Percentiles rank a stretch among this genome's conserved stretches.
phyloP scores from a whole-genome alignment of 257 asterid species.

The Ophiorrhiza pumila region DNA sequence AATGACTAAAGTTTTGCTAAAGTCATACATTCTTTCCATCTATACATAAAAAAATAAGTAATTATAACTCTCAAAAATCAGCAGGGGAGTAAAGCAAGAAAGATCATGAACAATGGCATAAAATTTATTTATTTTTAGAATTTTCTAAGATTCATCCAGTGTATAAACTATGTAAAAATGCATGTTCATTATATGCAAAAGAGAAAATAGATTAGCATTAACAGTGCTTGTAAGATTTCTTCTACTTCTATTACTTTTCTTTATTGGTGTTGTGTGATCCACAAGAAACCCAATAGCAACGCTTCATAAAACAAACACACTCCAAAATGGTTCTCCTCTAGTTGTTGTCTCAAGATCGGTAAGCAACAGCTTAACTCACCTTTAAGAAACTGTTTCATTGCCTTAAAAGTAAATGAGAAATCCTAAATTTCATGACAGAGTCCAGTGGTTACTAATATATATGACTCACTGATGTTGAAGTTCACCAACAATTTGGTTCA shows the following conservation, averaged over 20 bases:
- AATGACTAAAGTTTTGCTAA: too few relatives aligned
- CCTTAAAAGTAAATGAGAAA: neutral
- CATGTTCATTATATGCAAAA: neutral
- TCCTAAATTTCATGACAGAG: neutral
- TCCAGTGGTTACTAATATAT: neutral
- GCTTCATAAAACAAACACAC: too few relatives aligned
- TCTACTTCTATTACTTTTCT: neutral
- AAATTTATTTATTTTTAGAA: neutral
- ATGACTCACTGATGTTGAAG: conserved; percentile 31
- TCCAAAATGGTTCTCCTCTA: conserved; percentile 47
- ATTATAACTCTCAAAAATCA: too few relatives aligned
- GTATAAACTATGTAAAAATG: neutral
- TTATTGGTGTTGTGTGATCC: neutral
- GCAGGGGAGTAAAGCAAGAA: neutral
- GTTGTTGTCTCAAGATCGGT: conserved; percentile 63
- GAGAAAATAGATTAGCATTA: neutral
- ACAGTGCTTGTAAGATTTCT: neutral
- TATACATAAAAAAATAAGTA: too few relatives aligned
- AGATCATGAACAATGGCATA: neutral
- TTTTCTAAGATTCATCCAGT: neutral
- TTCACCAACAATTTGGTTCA: conserved; percentile 76
- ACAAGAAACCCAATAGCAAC: too few relatives aligned
- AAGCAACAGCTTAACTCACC: conserved; percentile 19
- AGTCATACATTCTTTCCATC: too few relatives aligned
- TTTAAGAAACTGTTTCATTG: neutral